These are phyloP conservation scores for Tulasnella sp. DNA, from an alignment of 768 basidiomycete species.

Conservation along the genomic window DNA sequence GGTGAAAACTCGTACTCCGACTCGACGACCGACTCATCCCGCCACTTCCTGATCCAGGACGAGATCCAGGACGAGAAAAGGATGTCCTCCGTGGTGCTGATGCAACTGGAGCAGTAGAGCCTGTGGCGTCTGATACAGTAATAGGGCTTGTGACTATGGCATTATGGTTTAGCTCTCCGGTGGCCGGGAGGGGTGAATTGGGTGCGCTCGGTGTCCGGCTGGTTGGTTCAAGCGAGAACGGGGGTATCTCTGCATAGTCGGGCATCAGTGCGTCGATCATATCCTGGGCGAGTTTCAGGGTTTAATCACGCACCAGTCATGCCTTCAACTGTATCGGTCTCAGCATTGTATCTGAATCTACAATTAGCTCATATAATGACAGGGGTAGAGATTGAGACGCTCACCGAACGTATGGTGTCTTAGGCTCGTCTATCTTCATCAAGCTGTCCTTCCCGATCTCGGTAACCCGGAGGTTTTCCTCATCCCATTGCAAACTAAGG, in stretches of 20 bases:
- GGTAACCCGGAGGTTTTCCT: conserved; percentile 83
- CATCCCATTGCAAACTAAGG: conserved; percentile 84
- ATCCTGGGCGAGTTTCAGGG: conserved; percentile 20
- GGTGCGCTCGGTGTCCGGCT: conserved; percentile 25
- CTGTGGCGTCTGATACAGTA: not conserved
- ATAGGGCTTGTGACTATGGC: conserved; percentile 10
- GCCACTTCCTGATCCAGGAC: conserved; percentile 35
- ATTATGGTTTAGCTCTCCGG: conserved; percentile 16
- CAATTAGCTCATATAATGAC: conserved; percentile 24
- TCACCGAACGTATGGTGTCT: conserved; percentile 82
- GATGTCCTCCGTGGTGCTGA: conserved; percentile 45
- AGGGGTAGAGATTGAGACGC: not conserved
- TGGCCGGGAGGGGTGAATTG: conserved; percentile 33
- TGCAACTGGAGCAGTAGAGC: conserved; percentile 28
- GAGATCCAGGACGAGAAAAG: conserved; percentile 51
- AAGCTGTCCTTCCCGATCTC: conserved; percentile 91
- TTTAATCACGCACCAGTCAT: conserved; percentile 38
- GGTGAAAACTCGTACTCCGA: conserved; percentile 74
- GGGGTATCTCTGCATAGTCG: conserved; percentile 65
- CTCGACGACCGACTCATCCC: conserved; percentile 37
- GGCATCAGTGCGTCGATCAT: conserved; percentile 4
- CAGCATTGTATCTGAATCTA: conserved; percentile 52
- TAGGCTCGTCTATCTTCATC: conserved; percentile 98
- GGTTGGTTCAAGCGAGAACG: conserved; percentile 44
- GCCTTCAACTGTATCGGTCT: conserved; percentile 74